Conservation (phyloP, 2,329 filamentous ascomycete genomes). For the Corynespora cassiicola region DNA sequence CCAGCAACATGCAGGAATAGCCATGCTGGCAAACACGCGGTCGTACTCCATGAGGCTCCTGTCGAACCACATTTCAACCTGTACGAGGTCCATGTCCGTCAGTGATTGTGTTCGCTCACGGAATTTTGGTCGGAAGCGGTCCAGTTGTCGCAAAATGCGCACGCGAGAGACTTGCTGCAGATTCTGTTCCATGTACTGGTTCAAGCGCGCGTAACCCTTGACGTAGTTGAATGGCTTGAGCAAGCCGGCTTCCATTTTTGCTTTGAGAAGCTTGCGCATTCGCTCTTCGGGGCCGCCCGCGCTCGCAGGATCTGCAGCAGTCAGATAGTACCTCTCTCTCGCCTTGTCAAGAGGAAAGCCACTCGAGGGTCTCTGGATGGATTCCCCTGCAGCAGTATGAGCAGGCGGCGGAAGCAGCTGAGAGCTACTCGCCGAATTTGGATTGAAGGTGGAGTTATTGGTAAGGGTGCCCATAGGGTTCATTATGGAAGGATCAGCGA, state of each 20-base stretch:
- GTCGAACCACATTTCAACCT: conserved; percentile 99
- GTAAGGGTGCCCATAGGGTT: conserved; percentile 50
- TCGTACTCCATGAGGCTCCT: conserved; percentile 96
- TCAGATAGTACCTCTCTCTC: conserved; percentile 90
- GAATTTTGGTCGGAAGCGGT: conserved; percentile 94
- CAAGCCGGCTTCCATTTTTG: conserved; percentile 94
- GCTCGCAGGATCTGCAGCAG: conserved; percentile 91
- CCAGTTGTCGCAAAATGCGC: conserved; percentile 89
- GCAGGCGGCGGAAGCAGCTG: conserved; percentile 50
- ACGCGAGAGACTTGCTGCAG: conserved; percentile 83
- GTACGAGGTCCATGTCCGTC: conserved; percentile 91
- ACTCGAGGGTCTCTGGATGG: conserved; percentile 67
- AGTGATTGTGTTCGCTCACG: conserved; percentile 90
- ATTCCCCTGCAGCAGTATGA: conserved; percentile 56
- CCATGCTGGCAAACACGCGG: conserved; percentile 98
- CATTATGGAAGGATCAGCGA: conserved; percentile 64
- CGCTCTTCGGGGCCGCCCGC: conserved; percentile 87
- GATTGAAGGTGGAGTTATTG: conserved; percentile 35
- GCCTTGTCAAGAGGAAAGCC: conserved; percentile 72
- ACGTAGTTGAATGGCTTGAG: conserved; percentile 98
- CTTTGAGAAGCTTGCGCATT: conserved; percentile 91
- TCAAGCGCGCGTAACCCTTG: conserved; percentile 89
- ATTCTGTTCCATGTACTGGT: conserved; percentile 89
- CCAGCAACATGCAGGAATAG: conserved; percentile 97
- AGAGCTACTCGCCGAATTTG: conserved; percentile 55